These are phyloP conservation scores for Calycina marina DNA, from an alignment of 2,329 filamentous ascomycete genomes.

Conservation along the genomic window DNA sequence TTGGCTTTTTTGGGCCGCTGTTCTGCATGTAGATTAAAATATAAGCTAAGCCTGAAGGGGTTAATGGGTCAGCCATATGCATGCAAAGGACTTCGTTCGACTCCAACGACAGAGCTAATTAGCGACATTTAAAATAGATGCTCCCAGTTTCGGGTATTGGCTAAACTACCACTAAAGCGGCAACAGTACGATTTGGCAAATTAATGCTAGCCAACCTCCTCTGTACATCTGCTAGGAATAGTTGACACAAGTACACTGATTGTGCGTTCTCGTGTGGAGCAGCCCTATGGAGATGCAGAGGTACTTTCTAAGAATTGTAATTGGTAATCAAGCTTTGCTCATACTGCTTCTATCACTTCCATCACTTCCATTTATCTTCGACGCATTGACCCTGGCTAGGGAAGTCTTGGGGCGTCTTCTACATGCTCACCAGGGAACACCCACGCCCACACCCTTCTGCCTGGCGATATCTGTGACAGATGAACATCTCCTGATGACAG, in stretches of 20 bases:
- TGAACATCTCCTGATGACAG: neutral
- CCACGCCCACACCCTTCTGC: neutral
- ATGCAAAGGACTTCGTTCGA: slow-evolving; percentile 8
- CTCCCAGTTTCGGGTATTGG: neutral
- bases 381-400: neutral
- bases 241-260: slow-evolving; percentile 14
- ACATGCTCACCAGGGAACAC: neutral
- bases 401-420: neutral
- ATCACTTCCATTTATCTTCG: neutral
- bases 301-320: neutral
- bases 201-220: slow-evolving; percentile 2
- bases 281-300: slow-evolving; percentile 9
- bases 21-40: too few species aligned
- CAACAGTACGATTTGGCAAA: slow-evolving; percentile 9
- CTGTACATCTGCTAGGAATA: neutral
- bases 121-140: slow-evolving; percentile 15
- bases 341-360: neutral
- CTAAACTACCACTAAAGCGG: slow-evolving; percentile 1
- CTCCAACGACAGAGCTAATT: slow-evolving; percentile 18
- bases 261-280: slow-evolving; percentile 1
- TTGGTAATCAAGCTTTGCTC: neutral
- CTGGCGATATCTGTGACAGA: too few species aligned
- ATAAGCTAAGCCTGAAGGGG: too few species aligned
- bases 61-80: too few species aligned
- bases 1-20: too few species aligned